Percentiles rank a stretch among this genome's conserved stretches.
Evolutionary conservation across 1,139 yeast genomes (phyloP).

Genomic region (Taphrina sp.): DNA sequence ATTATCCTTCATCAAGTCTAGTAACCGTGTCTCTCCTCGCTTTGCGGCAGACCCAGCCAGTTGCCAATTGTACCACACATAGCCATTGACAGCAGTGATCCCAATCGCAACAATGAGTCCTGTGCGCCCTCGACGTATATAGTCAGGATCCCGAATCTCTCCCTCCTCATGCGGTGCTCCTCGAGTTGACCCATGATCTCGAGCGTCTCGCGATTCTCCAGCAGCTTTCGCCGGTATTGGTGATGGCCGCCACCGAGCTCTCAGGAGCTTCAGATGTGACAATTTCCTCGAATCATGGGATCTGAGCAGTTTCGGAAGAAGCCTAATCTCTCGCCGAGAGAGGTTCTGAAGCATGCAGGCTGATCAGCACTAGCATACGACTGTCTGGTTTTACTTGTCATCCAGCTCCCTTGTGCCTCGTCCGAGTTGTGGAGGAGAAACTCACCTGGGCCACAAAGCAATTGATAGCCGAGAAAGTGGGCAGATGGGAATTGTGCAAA

Average conservation of each 20-base stretch:
- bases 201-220: not conserved
- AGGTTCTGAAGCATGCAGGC: not conserved
- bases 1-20: conserved; percentile 11
- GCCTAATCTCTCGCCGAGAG: not conserved
- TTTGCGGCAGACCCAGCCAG: conserved; percentile 15
- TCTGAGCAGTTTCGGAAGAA: not conserved
- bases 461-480: too few relatives aligned
- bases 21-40: not conserved
- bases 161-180: not conserved
- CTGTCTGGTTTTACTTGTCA: too few relatives aligned
- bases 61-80: conserved; percentile 21
- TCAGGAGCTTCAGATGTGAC: not conserved
- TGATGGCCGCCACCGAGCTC: conserved; percentile 10
- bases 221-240: conserved; percentile 4
- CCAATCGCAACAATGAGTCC: conserved; percentile 22
- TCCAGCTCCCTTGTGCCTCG: too few relatives aligned
- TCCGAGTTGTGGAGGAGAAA: too few relatives aligned
- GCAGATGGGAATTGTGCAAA: too few relatives aligned
- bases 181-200: not conserved
- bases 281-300: not conserved
- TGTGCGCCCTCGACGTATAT: conserved; percentile 12
- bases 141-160: conserved; percentile 1
- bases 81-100: conserved; percentile 24
- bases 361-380: too few relatives aligned
- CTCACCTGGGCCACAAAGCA: too few relatives aligned